A percentile compares a stretch with the other conserved stretches of the same genome.
phyloP scores from a whole-genome alignment of 352 stramenopile genomes.

The Chrysophaeum taylorii region DNA sequence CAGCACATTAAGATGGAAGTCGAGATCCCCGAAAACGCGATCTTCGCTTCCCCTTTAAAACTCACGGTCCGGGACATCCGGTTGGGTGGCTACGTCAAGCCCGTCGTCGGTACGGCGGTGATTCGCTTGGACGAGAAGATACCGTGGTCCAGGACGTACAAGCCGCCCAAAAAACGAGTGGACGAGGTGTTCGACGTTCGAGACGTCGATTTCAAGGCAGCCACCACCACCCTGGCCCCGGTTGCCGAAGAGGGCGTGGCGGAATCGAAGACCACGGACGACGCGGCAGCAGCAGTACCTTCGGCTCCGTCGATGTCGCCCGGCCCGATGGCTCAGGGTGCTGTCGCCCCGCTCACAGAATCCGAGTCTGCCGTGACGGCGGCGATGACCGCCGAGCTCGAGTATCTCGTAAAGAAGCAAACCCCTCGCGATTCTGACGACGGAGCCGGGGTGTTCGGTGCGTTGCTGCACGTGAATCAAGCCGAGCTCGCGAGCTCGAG shows the following conservation, averaged over 20 bases:
- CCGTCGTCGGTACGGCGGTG: conserved; percentile 11
- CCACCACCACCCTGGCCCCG: too few relatives aligned
- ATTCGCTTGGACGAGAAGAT: conserved; percentile 13
- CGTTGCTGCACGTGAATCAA: conserved; percentile 14
- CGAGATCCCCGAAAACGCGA: conserved; percentile 9
- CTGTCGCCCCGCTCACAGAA: neutral
- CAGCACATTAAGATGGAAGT: conserved; percentile 1
- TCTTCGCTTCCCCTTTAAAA: conserved; percentile 14
- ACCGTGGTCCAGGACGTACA: conserved; percentile 3
- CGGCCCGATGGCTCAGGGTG: neutral
- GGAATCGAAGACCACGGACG: neutral
- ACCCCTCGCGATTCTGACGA: neutral
- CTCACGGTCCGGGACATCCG: conserved; percentile 14
- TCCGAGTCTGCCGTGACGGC: neutral
- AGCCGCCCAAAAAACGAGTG: conserved; percentile 15
- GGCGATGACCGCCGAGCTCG: conserved; percentile 6
- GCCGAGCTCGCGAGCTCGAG: conserved; percentile 10
- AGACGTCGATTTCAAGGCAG: neutral
- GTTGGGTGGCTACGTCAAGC: conserved; percentile 8
- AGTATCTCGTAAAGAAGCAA: neutral
- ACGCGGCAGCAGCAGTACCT: neutral
- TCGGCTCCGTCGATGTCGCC: neutral
- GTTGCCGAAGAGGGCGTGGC: neutral
- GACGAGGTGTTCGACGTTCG: neutral
- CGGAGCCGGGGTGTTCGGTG: conserved; percentile 15